Conservation (phyloP, 2,329 filamentous ascomycete species). For the Colletotrichum tamarilloi region DNA sequence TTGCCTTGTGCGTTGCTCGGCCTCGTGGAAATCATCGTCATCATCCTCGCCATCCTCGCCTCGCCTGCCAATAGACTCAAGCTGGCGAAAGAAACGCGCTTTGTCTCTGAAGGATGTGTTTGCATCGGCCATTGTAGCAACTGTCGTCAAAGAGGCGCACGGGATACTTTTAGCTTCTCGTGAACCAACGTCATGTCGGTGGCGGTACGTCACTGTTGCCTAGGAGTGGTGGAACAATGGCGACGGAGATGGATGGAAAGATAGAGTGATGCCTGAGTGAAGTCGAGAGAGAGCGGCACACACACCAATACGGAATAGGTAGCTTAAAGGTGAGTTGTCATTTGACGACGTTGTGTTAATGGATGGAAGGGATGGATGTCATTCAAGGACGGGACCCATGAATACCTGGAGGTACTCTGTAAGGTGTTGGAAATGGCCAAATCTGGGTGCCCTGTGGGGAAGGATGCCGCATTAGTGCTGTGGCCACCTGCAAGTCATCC, state of each 20-base stretch:
- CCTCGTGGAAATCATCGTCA: conserved; percentile 44
- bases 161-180: not conserved
- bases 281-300: not conserved
- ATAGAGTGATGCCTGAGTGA: not conserved
- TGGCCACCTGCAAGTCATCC: conserved; percentile 29
- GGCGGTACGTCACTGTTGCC: conserved; percentile 1
- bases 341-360: conserved; percentile 14
- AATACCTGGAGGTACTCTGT: not conserved
- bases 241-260: not conserved
- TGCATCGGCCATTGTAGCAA: conserved; percentile 37
- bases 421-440: conserved; percentile 5
- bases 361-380: conserved; percentile 23
- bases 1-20: conserved; percentile 35
- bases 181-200: conserved; percentile 23
- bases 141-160: conserved; percentile 1
- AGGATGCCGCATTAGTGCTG: conserved; percentile 22
- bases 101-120: conserved; percentile 52
- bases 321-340: conserved; percentile 3
- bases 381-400: conserved; percentile 15
- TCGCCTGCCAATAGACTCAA: conserved; percentile 45
- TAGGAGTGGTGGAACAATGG: not conserved
- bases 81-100: conserved; percentile 56
- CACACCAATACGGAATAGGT: not conserved
- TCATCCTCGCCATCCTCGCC: conserved; percentile 37
- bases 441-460: conserved; percentile 12